phyloP scores from a whole-genome alignment of 163 green algal species.

The Scenedesmus sp. region DNA sequence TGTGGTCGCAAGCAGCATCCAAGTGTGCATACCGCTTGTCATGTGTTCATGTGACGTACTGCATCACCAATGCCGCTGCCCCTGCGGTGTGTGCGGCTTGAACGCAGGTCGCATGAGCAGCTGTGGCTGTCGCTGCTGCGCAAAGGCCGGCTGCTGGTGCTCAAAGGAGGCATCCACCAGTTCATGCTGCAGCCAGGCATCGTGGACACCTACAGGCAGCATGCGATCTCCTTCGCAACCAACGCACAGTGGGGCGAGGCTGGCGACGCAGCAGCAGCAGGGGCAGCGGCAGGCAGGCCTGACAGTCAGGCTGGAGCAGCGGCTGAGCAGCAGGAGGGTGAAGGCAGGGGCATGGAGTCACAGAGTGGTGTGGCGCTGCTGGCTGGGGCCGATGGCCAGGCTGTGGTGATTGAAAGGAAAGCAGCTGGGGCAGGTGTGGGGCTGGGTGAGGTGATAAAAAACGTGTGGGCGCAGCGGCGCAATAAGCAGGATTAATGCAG shows the following conservation, averaged over 20 bases:
- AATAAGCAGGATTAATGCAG: not conserved
- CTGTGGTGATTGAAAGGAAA: not conserved
- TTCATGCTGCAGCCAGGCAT: slow-evolving; percentile 50
- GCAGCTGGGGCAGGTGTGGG: not conserved
- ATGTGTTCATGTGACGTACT: no score
- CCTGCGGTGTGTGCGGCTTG: not conserved
- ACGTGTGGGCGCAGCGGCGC: slow-evolving; percentile 18
- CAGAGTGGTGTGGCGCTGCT: not conserved
- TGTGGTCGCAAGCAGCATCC: not conserved
- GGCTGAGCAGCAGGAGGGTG: not conserved
- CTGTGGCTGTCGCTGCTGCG: slow-evolving; percentile 25
- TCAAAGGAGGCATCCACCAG: slow-evolving; percentile 31
- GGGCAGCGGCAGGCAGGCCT: not conserved
- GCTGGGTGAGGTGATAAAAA: slow-evolving; percentile 4
- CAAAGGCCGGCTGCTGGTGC: slow-evolving; percentile 39
- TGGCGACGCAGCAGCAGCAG: not conserved
- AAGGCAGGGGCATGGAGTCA: not conserved
- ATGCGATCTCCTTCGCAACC: not conserved
- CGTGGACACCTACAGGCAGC: not conserved
- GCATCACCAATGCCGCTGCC: not conserved
- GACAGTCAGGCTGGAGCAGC: not conserved
- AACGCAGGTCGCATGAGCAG: slow-evolving; percentile 46
- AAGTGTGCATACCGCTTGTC: not conserved
- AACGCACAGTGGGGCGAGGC: slow-evolving; percentile 30
- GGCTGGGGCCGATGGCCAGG: not conserved